Conservation (phyloP, 345 rosid genomes). For the Streptanthus diversifolius region DNA sequence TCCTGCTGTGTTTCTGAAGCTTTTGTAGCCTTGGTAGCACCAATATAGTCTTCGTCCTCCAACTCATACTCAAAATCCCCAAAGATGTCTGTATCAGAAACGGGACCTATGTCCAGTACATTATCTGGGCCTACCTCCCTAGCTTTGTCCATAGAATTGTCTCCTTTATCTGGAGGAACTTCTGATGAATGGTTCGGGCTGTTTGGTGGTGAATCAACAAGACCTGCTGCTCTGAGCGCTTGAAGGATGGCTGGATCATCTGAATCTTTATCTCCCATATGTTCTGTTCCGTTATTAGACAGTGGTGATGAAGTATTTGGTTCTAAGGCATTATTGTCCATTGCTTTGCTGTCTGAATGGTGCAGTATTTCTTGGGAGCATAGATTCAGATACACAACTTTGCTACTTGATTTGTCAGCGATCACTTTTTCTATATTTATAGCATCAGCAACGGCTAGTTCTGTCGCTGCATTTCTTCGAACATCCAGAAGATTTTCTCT, state of each 20-base stretch:
- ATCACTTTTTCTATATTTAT: conserved; percentile 76
- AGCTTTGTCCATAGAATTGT: conserved; percentile 28
- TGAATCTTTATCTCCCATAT: conserved; percentile 33
- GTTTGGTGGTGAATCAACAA: conserved; percentile 86
- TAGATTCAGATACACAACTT: conserved; percentile 79
- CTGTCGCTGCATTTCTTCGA: conserved; percentile 80
- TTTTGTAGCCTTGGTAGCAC: conserved; percentile 44
- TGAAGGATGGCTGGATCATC: conserved; percentile 48
- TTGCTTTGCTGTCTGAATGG: conserved; percentile 38
- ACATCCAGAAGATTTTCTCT: conserved; percentile 61
- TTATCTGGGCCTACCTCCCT: conserved; percentile 55
- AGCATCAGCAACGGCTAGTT: conserved; percentile 98
- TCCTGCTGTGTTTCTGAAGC: conserved; percentile 45
- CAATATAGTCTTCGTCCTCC: conserved; percentile 78
- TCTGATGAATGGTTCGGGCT: conserved; percentile 52
- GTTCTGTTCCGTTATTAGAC: conserved; percentile 37
- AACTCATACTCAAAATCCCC: conserved; percentile 86
- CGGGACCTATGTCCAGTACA: conserved; percentile 56
- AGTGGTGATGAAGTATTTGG: conserved; percentile 38
- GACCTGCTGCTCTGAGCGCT: conserved; percentile 87
- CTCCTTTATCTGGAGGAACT: conserved; percentile 35
- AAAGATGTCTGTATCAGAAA: conserved; percentile 67
- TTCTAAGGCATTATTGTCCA: conserved; percentile 40
- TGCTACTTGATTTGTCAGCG: conserved; percentile 83
- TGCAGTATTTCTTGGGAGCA: conserved; percentile 83